These are phyloP conservation scores for Boletus pseudopeckii DNA, from an alignment of 768 basidiomycete species.

Conservation along the genomic window DNA sequence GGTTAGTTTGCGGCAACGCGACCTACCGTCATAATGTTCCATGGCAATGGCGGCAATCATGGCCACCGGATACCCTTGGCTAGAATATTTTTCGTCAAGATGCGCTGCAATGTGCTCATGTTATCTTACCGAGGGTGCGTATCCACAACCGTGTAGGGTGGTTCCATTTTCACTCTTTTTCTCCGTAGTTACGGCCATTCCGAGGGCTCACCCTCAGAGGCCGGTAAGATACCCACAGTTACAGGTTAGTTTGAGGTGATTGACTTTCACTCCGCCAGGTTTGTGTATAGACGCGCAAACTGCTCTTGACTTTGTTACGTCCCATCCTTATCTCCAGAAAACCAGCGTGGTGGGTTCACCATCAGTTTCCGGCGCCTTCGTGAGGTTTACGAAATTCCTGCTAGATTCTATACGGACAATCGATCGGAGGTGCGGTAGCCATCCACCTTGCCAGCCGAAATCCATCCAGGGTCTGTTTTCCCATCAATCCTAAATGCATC, in stretches of 20 bases:
- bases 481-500: background rate
- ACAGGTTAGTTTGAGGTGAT: background rate
- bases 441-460: slow-evolving; percentile 85
- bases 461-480: slow-evolving; percentile 50
- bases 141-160: background rate
- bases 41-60: slow-evolving; percentile 84
- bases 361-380: background rate
- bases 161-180: background rate
- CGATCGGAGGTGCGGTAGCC: slow-evolving; percentile 89
- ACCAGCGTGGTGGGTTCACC: slow-evolving; percentile 59
- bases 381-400: background rate
- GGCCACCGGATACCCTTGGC: slow-evolving; percentile 92
- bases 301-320: slow-evolving; percentile 66
- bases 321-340: slow-evolving; percentile 58
- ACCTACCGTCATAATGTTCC: slow-evolving; percentile 91
- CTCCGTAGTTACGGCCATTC: slow-evolving; percentile 75
- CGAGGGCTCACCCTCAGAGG: slow-evolving; percentile 83
- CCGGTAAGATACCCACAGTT: slow-evolving; percentile 44
- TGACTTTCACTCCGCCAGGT: slow-evolving; percentile 38
- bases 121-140: slow-evolving; percentile 87
- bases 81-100: slow-evolving; percentile 70
- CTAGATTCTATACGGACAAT: slow-evolving; percentile 78
- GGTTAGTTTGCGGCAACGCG: slow-evolving; percentile 45
- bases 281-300: slow-evolving; percentile 84
- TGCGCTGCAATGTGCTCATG: slow-evolving; percentile 94